A percentile compares a stretch with the other conserved stretches of the same genome.
Conservation (phyloP, 805 yeast genomes). For the Starmerella geochares region DNA sequence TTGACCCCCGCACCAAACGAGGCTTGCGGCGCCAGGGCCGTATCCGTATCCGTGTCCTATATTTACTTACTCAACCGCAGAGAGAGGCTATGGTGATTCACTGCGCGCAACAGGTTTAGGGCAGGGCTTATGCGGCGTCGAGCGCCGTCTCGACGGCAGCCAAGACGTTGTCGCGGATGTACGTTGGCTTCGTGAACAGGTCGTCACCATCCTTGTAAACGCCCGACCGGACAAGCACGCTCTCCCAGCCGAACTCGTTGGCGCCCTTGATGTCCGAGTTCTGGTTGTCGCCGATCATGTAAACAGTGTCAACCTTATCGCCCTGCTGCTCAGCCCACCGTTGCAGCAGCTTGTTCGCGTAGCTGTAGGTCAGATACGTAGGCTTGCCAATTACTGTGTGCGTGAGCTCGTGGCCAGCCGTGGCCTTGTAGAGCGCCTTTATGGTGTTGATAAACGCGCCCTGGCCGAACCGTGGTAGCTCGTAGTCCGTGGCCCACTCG, state of each 20-base stretch:
- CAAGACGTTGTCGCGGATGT: conserved; percentile 42
- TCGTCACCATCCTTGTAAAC: conserved; percentile 54
- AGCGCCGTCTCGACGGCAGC: conserved; percentile 38
- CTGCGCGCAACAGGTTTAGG: neutral
- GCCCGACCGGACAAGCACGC: conserved; percentile 77
- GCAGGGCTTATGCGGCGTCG: conserved; percentile 8
- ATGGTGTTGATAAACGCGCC: conserved; percentile 86
- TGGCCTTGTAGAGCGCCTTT: conserved; percentile 74
- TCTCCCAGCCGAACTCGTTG: conserved; percentile 75
- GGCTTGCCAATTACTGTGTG: conserved; percentile 86
- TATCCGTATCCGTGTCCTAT: neutral
- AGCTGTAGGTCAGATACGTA: conserved; percentile 74
- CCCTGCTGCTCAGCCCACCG: conserved; percentile 41
- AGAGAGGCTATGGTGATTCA: neutral
- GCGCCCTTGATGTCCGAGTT: conserved; percentile 89
- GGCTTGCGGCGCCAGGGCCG: neutral
- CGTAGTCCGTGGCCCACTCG: conserved; percentile 86
- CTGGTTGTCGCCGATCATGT: conserved; percentile 97
- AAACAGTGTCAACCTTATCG: conserved; percentile 43
- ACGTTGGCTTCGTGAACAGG: conserved; percentile 38
- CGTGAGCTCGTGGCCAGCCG: conserved; percentile 69
- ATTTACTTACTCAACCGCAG: neutral
- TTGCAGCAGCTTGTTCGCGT: conserved; percentile 65
- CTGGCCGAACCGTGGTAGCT: conserved; percentile 79
- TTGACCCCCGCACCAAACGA: neutral